phyloP scores from a whole-genome alignment of 495 filamentous ascomycete genomes.

The Neurospora sp. region DNA sequence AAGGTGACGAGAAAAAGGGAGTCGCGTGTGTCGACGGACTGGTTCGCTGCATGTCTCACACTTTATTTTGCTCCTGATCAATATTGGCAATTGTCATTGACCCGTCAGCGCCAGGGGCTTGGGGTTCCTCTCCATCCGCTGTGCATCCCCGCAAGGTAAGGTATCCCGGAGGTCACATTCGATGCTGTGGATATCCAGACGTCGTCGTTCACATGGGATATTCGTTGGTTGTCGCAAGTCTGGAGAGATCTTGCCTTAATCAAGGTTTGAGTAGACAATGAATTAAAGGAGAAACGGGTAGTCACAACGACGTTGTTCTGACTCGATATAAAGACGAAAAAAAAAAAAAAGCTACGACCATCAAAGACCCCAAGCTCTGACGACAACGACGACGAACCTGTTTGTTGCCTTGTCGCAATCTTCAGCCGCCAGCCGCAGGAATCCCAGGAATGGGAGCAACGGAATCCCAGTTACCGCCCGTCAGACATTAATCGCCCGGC shows the following conservation, averaged over 20 bases:
- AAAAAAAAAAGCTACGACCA: neutral
- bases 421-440: neutral
- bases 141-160: neutral
- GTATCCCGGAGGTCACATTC: neutral
- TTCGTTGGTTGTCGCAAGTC: neutral
- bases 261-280: neutral
- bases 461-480: neutral
- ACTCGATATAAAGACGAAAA: neutral
- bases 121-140: neutral
- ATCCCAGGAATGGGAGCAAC: neutral
- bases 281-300: neutral
- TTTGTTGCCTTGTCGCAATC: neutral
- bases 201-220: neutral
- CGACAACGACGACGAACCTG: neutral
- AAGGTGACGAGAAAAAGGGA: slow-evolving; percentile 36
- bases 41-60: slow-evolving; percentile 32
- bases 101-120: neutral
- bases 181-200: neutral
- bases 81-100: neutral
- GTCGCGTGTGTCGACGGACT: slow-evolving; percentile 28
- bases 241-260: neutral
- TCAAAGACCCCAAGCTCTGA: neutral
- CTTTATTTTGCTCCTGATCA: neutral
- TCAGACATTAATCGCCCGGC: neutral
- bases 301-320: neutral